These are phyloP conservation scores for Saccharomycopsis guyanensis DNA, from an alignment of 805 yeast species.

Conservation along the genomic window DNA sequence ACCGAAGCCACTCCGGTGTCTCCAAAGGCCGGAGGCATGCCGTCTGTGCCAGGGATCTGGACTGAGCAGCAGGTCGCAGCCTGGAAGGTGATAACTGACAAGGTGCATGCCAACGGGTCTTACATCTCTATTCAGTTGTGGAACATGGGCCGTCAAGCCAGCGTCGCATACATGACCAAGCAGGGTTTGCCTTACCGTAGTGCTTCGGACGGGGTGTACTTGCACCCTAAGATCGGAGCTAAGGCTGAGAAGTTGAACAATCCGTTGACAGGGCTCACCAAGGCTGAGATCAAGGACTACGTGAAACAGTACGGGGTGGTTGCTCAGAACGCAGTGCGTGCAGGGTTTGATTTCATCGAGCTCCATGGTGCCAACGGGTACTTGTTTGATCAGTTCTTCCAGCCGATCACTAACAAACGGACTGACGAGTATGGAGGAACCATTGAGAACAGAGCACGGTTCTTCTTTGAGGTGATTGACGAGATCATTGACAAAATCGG, in stretches of 20 bases:
- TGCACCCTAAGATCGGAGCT: slow-evolving; percentile 30
- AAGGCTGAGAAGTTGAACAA: slow-evolving; percentile 29
- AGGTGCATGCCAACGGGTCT: slow-evolving; percentile 44
- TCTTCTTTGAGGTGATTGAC: slow-evolving; percentile 41
- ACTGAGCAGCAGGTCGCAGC: slow-evolving; percentile 38
- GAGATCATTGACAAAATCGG: slow-evolving; percentile 47
- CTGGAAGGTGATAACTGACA: slow-evolving; percentile 43
- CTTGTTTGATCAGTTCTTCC: slow-evolving; percentile 41
- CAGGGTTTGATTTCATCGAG: slow-evolving; percentile 55
- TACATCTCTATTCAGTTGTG: slow-evolving; percentile 43
- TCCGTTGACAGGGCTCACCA: slow-evolving; percentile 31
- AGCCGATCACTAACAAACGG: slow-evolving; percentile 41
- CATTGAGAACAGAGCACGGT: slow-evolving; percentile 47
- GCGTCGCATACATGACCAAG: slow-evolving; percentile 30
- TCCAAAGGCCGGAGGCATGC: slow-evolving; percentile 29
- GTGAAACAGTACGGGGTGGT: slow-evolving; percentile 37
- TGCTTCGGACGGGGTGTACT: slow-evolving; percentile 33
- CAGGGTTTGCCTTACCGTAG: slow-evolving; percentile 33
- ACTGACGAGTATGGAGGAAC: slow-evolving; percentile 60
- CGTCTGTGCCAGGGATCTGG: slow-evolving; percentile 42
- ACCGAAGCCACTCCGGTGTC: slow-evolving; percentile 54
- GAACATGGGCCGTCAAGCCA: slow-evolving; percentile 41
- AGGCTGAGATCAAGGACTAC: slow-evolving; percentile 33
- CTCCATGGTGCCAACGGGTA: slow-evolving; percentile 61
- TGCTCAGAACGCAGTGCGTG: slow-evolving; percentile 41